A percentile compares a stretch with the other conserved stretches of the same genome.
Evolutionary conservation across 2,329 filamentous ascomycete species (phyloP).

Genomic region (Canariomyces notabilis): DNA sequence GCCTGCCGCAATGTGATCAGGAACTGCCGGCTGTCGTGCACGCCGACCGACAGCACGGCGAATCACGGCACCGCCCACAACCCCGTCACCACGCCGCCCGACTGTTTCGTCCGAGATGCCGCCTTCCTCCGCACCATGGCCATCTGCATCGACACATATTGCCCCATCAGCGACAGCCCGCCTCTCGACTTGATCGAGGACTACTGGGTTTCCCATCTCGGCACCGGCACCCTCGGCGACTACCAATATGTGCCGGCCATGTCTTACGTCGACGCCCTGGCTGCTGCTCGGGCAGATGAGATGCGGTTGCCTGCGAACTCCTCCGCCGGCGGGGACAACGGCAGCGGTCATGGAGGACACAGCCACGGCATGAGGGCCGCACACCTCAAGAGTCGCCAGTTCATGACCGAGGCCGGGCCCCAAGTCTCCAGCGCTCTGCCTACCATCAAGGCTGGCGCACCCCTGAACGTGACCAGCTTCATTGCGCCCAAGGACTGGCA

Average conservation of each 20-base stretch:
- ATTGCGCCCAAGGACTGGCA: constrained; percentile 29
- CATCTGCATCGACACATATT: constrained; percentile 28
- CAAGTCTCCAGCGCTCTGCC: constrained; percentile 22
- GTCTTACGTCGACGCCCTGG: constrained; percentile 16
- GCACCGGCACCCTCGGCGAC: constrained; percentile 18
- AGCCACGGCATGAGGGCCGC: not conserved
- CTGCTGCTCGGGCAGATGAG: constrained; percentile 10
- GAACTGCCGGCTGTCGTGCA: constrained; percentile 28
- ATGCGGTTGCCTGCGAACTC: not conserved
- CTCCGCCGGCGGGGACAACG: not conserved
- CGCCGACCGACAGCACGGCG: constrained; percentile 19
- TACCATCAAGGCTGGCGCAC: constrained; percentile 21
- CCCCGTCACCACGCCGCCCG: constrained; percentile 21
- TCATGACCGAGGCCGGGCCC: constrained; percentile 2
- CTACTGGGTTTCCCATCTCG: constrained; percentile 24
- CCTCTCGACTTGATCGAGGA: constrained; percentile 17
- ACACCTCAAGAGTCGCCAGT: not conserved
- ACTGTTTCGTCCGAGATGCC: constrained; percentile 26
- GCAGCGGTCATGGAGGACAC: constrained; percentile 2
- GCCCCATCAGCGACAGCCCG: constrained; percentile 15
- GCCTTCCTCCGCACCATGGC: constrained; percentile 26
- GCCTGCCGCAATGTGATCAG: constrained; percentile 31
- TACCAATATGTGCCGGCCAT: constrained; percentile 15
- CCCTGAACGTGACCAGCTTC: constrained; percentile 32
- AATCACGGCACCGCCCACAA: constrained; percentile 27